Evolutionary conservation across 2,329 filamentous ascomycete species (phyloP).

Genomic region (Fusarium buxicola): DNA sequence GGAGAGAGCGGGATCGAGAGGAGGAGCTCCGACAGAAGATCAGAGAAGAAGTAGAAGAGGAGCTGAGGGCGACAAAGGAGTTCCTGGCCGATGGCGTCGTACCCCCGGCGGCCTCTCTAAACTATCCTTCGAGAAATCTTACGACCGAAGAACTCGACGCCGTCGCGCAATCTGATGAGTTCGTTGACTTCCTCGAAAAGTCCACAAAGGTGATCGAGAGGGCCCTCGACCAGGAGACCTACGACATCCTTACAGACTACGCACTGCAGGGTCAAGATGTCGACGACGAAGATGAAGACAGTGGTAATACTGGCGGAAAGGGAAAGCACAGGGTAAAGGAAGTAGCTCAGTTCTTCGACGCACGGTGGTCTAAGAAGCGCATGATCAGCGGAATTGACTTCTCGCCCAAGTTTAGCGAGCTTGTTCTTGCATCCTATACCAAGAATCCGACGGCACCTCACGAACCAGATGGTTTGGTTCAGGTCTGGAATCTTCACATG

Average conservation of each 20-base stretch:
- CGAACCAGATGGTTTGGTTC: slow-evolving; percentile 91
- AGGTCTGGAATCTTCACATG: slow-evolving; percentile 97
- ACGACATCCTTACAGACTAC: slow-evolving; percentile 96
- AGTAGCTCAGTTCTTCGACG: slow-evolving; percentile 92
- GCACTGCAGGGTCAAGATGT: slow-evolving; percentile 80
- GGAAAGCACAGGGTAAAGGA: slow-evolving; percentile 84
- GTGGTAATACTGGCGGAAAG: slow-evolving; percentile 75
- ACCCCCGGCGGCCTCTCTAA: slow-evolving; percentile 50
- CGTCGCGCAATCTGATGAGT: slow-evolving; percentile 91
- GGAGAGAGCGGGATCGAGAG: slow-evolving; percentile 83
- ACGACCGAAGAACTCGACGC: slow-evolving; percentile 88
- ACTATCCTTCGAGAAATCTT: slow-evolving; percentile 83
- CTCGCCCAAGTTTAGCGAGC: slow-evolving; percentile 93
- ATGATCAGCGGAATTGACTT: slow-evolving; percentile 98
- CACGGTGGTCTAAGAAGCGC: slow-evolving; percentile 95
- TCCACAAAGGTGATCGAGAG: slow-evolving; percentile 98
- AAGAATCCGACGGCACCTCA: slow-evolving; percentile 96
- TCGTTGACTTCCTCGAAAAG: slow-evolving; percentile 93
- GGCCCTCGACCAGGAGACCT: slow-evolving; percentile 88
- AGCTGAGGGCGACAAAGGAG: slow-evolving; percentile 79
- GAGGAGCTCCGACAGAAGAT: slow-evolving; percentile 90
- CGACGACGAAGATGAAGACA: slow-evolving; percentile 85
- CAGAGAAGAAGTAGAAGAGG: slow-evolving; percentile 90
- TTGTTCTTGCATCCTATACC: slow-evolving; percentile 93
- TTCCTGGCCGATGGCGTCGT: slow-evolving; percentile 60